Percentiles rank a stretch among this genome's conserved stretches.
These are phyloP conservation scores for Xerocomellus intermedius DNA, from an alignment of 768 basidiomycete species.

Conservation along the genomic window DNA sequence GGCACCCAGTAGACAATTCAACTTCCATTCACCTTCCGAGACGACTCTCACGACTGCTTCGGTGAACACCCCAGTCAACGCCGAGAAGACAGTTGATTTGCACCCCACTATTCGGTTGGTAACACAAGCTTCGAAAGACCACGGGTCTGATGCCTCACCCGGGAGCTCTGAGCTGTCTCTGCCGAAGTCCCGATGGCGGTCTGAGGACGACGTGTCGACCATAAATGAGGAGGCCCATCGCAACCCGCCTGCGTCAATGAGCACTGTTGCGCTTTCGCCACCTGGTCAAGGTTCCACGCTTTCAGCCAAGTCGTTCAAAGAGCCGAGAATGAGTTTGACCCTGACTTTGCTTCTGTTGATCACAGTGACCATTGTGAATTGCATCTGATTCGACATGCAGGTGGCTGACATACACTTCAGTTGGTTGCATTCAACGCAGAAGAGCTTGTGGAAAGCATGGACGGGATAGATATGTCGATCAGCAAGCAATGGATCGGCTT, in stretches of 20 bases:
- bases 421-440: constrained; percentile 63
- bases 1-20: constrained; percentile 6
- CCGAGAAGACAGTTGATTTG: constrained; percentile 8
- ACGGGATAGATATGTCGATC: constrained; percentile 67
- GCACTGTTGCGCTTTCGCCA: constrained; percentile 12
- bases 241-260: constrained; percentile 11
- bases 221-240: neutral
- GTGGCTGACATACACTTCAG: constrained; percentile 24
- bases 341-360: constrained; percentile 56
- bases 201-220: constrained; percentile 14
- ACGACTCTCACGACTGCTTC: constrained; percentile 21
- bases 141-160: neutral
- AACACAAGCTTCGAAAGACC: constrained; percentile 7
- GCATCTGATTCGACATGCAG: neutral
- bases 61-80: neutral
- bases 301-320: constrained; percentile 33
- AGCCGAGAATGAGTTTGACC: constrained; percentile 57
- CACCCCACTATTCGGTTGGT: constrained; percentile 28
- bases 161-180: constrained; percentile 6
- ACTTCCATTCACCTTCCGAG: constrained; percentile 28
- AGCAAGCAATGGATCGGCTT: constrained; percentile 88
- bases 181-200: constrained; percentile 10
- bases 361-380: constrained; percentile 60
- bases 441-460: constrained; percentile 80
- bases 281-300: constrained; percentile 17